These are phyloP conservation scores for Tolypocladium pustulatum DNA, from an alignment of 2,329 filamentous ascomycete species.

Conservation along the genomic window DNA sequence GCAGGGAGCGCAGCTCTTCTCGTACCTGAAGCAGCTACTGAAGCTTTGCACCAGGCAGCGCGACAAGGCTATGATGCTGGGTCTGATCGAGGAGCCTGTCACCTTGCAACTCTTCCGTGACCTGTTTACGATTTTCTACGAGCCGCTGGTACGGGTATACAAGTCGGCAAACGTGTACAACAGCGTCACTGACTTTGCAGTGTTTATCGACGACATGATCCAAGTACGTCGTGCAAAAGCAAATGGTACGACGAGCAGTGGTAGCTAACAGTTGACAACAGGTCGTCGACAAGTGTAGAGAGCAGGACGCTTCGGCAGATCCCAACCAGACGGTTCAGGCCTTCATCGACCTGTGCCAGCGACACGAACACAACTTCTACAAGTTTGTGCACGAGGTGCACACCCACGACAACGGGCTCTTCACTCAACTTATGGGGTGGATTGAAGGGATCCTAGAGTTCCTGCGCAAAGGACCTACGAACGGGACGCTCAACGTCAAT, in stretches of 20 bases:
- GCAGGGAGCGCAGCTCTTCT: conserved; percentile 84
- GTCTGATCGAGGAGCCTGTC: conserved; percentile 91
- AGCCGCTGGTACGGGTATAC: conserved; percentile 92
- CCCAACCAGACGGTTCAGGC: conserved; percentile 97
- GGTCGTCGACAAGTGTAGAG: conserved; percentile 55
- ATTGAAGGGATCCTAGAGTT: conserved; percentile 93
- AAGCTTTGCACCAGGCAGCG: conserved; percentile 85
- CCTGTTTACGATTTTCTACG: conserved; percentile 97
- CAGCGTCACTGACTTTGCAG: conserved; percentile 91
- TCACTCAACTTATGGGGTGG: conserved; percentile 94
- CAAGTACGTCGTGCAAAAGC: conserved; percentile 37
- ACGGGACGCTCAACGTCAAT: conserved; percentile 88
- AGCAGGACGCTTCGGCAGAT: conserved; percentile 80
- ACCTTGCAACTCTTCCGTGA: conserved; percentile 94
- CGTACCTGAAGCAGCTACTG: conserved; percentile 85
- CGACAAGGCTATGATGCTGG: conserved; percentile 96
- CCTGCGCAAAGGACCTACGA: conserved; percentile 72
- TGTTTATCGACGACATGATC: conserved; percentile 89
- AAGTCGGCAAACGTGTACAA: conserved; percentile 98
- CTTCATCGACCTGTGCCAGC: conserved; percentile 91
- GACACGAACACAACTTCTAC: conserved; percentile 95
- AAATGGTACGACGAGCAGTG: neutral
- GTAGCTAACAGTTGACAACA: conserved; percentile 19
- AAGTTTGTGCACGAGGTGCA: conserved; percentile 99
- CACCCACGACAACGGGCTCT: conserved; percentile 90